Percentiles rank a stretch among this genome's conserved stretches.
Evolutionary conservation across 192 early-diverging fungal species (phyloP).

Genomic region (Linnemannia schmuckeri): DNA sequence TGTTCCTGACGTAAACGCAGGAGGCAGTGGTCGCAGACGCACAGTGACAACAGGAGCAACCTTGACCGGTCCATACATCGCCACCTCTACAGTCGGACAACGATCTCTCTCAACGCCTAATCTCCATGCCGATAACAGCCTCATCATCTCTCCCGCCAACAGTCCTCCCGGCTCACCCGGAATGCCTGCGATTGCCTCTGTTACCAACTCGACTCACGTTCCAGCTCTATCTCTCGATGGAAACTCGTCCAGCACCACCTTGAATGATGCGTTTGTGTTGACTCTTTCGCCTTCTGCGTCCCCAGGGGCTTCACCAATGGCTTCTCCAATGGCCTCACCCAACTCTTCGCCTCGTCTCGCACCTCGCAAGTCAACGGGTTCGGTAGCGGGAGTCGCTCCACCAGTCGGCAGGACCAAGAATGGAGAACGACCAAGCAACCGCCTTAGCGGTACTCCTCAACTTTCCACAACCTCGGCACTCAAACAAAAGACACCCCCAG

Average conservation of each 20-base stretch:
- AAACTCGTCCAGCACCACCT: not conserved
- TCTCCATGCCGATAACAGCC: constrained; percentile 33
- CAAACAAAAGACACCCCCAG: constrained; percentile 15
- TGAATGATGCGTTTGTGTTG: not conserved
- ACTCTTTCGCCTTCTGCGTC: constrained; percentile 23
- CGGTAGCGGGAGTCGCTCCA: constrained; percentile 5
- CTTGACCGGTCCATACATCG: constrained; percentile 25
- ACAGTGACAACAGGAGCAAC: constrained; percentile 14
- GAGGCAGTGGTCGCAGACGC: constrained; percentile 3
- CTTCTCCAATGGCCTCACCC: constrained; percentile 33
- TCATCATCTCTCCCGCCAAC: constrained; percentile 35
- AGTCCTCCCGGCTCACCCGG: constrained; percentile 43
- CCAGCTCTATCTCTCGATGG: constrained; percentile 15
- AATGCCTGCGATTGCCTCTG: constrained; percentile 25
- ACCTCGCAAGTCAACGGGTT: constrained; percentile 7
- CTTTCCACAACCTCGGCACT: not conserved
- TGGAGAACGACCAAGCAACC: constrained; percentile 17
- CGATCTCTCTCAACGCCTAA: constrained; percentile 50
- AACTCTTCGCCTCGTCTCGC: constrained; percentile 29
- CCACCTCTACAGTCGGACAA: constrained; percentile 3
- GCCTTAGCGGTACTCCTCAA: not conserved
- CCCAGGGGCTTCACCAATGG: constrained; percentile 24
- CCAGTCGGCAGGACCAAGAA: constrained; percentile 2
- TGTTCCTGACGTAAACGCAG: not conserved
- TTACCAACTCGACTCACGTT: not conserved